Percentiles rank a stretch among this genome's conserved stretches.
phyloP scores from a whole-genome alignment of 2,329 filamentous ascomycete genomes.

The Fusarium neocosmosporiellum region DNA sequence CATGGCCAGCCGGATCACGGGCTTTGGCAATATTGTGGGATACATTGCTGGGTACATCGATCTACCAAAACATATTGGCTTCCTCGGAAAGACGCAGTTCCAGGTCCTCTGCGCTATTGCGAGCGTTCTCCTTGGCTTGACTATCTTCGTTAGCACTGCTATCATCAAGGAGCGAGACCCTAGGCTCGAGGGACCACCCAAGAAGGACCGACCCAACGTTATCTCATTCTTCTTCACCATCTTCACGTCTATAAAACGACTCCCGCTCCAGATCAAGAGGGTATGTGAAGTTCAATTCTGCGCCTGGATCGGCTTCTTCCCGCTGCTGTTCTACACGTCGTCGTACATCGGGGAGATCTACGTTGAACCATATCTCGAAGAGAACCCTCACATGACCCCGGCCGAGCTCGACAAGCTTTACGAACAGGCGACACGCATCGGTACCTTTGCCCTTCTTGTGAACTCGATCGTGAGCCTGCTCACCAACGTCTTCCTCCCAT shows the following conservation, averaged over 20 bases:
- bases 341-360: conserved; percentile 96
- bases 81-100: conserved; percentile 89
- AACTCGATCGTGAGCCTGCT: conserved; percentile 87
- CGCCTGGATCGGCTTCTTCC: conserved; percentile 96
- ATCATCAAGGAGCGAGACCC: conserved; percentile 85
- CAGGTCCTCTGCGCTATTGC: conserved; percentile 91
- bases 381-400: conserved; percentile 81
- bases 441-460: conserved; percentile 88
- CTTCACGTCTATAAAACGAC: conserved; percentile 77
- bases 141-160: conserved; percentile 76
- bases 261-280: conserved; percentile 84
- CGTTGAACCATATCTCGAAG: conserved; percentile 81
- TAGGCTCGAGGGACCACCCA: conserved; percentile 72
- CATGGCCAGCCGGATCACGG: conserved; percentile 89
- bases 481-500: conserved; percentile 85
- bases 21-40: conserved; percentile 89
- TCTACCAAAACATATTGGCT: conserved; percentile 78
- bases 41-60: conserved; percentile 89
- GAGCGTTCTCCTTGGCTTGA: conserved; percentile 75
- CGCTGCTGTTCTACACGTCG: conserved; percentile 94
- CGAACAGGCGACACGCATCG: conserved; percentile 86
- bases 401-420: conserved; percentile 83
- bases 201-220: conserved; percentile 71
- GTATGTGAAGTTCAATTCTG: conserved; percentile 88
- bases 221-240: conserved; percentile 84